These are phyloP conservation scores for Juglanconis oblonga DNA, from an alignment of 2,329 filamentous ascomycete species.

Conservation along the genomic window DNA sequence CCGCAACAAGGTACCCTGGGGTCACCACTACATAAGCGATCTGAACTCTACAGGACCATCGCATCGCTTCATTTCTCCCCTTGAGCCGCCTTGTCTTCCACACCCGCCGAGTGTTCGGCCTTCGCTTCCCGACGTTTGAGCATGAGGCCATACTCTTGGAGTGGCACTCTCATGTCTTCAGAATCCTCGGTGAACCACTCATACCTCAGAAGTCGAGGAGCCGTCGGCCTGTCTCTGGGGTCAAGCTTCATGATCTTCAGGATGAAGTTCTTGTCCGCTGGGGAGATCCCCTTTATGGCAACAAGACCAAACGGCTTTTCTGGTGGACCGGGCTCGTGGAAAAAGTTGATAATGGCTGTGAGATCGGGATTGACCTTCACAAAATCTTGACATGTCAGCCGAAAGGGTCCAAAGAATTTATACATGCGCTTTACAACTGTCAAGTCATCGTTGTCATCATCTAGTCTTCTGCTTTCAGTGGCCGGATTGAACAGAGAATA, in stretches of 20 bases:
- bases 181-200: conserved; percentile 24
- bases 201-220: conserved; percentile 24
- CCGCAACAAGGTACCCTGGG: too few relatives aligned
- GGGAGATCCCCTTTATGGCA: conserved; percentile 21
- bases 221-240: conserved; percentile 25
- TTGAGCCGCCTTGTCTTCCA: too few relatives aligned
- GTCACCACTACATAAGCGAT: too few relatives aligned
- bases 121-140: too few relatives aligned
- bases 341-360: neutral
- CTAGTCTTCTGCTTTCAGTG: conserved; percentile 17
- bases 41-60: too few relatives aligned
- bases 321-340: neutral
- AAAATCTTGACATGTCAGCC: neutral
- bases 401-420: conserved; percentile 17
- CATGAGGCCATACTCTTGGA: neutral
- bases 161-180: neutral
- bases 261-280: conserved; percentile 24
- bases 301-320: conserved; percentile 20
- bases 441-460: conserved; percentile 23
- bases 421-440: conserved; percentile 25
- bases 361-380: neutral
- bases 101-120: too few relatives aligned
- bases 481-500: conserved; percentile 26
- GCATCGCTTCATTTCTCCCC: too few relatives aligned
- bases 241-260: conserved; percentile 27